These are phyloP conservation scores for Penicillium silybi DNA, from an alignment of 495 filamentous ascomycete genomes.

Conservation along the genomic window DNA sequence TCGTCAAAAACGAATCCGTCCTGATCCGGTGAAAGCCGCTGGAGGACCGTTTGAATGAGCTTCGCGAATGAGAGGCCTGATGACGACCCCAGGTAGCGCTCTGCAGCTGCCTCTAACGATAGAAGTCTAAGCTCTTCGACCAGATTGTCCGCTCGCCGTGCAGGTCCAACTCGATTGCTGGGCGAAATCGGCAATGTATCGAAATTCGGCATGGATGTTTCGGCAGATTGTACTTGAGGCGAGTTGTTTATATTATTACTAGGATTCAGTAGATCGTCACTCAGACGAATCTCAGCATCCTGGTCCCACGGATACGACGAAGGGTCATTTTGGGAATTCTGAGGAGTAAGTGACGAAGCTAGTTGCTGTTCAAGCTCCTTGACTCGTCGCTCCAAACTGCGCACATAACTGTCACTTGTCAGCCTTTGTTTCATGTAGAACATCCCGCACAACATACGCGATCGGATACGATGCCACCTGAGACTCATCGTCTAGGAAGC, in stretches of 20 bases:
- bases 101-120: slow-evolving; percentile 36
- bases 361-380: slow-evolving; percentile 31
- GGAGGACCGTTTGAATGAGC: slow-evolving; percentile 38
- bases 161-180: neutral
- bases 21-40: slow-evolving; percentile 43
- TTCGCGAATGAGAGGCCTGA: slow-evolving; percentile 36
- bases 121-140: slow-evolving; percentile 30
- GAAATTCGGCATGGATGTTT: neutral
- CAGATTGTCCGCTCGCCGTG: slow-evolving; percentile 17
- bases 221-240: neutral
- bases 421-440: neutral
- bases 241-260: slow-evolving; percentile 2
- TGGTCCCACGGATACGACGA: slow-evolving; percentile 6
- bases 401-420: slow-evolving; percentile 28
- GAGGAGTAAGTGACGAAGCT: slow-evolving; percentile 6
- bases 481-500: slow-evolving; percentile 33
- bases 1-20: slow-evolving; percentile 37
- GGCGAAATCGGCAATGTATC: slow-evolving; percentile 2
- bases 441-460: slow-evolving; percentile 20
- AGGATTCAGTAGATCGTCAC: neutral
- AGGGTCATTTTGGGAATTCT: slow-evolving; percentile 8
- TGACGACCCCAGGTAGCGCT: slow-evolving; percentile 36
- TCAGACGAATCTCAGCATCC: neutral
- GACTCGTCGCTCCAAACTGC: slow-evolving; percentile 25
- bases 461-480: slow-evolving; percentile 36